Percentiles rank a stretch among this genome's conserved stretches.
These are phyloP conservation scores for Linnemannia hyalina DNA, from an alignment of 192 early-diverging fungal genomes.

Conservation along the genomic window DNA sequence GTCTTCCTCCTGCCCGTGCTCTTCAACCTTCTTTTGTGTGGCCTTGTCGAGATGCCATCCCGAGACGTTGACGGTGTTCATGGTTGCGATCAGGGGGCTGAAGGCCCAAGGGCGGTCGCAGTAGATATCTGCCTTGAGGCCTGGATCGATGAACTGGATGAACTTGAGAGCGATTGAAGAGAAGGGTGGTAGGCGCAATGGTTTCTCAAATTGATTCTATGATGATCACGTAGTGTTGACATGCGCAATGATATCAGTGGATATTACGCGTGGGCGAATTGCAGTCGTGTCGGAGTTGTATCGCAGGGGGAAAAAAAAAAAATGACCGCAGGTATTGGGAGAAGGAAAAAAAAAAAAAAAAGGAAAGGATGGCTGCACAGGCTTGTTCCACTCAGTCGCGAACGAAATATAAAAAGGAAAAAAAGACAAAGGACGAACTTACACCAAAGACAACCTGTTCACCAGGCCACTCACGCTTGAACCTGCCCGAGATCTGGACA, in stretches of 20 bases:
- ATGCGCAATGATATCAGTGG: not conserved
- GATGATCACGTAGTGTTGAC: not conserved
- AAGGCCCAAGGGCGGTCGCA: conserved; percentile 80
- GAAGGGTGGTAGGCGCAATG: conserved; percentile 75
- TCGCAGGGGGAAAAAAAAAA: not conserved
- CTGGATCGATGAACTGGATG: conserved; percentile 82
- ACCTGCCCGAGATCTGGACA: conserved; percentile 80
- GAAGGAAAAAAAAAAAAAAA: not conserved
- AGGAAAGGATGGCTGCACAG: not conserved
- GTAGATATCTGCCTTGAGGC: conserved; percentile 77
- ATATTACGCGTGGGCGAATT: not conserved
- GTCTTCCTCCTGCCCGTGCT: conserved; percentile 19
- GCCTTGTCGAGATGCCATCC: conserved; percentile 40
- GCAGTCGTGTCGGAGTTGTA: conserved; percentile 1
- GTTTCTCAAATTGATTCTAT: conserved; percentile 78
- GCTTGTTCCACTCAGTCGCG: too few species aligned
- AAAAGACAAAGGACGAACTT: not conserved
- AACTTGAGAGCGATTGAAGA: conserved; percentile 80
- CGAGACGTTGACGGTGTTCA: conserved; percentile 77
- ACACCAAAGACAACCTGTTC: conserved; percentile 83
- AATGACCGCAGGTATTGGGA: not conserved
- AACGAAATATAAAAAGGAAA: not conserved
- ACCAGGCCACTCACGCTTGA: conserved; percentile 73
- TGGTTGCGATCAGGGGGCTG: conserved; percentile 76
- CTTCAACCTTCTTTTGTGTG: conserved; percentile 28